Evolutionary conservation across 2,329 filamentous ascomycete species (phyloP).

Genomic region (Colletotrichum orbiculare): DNA sequence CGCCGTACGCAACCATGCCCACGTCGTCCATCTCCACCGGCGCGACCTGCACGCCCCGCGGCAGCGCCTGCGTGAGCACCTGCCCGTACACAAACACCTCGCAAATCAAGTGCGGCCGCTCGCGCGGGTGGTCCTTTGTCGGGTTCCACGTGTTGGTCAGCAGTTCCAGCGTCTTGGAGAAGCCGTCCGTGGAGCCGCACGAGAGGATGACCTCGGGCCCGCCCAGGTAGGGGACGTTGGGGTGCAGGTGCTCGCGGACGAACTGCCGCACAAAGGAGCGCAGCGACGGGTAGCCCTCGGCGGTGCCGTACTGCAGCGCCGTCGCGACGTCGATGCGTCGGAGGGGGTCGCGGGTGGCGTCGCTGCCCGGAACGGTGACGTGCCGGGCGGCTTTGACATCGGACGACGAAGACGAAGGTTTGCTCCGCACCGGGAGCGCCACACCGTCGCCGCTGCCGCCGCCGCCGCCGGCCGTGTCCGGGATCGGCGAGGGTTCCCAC

Average conservation of each 20-base stretch:
- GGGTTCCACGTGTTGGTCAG: slow-evolving; percentile 82
- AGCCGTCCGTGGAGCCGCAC: slow-evolving; percentile 86
- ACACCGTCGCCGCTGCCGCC: slow-evolving; percentile 48
- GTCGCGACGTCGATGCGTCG: slow-evolving; percentile 83
- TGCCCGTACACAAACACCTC: slow-evolving; percentile 87
- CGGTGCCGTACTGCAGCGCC: slow-evolving; percentile 88
- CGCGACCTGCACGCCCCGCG: slow-evolving; percentile 78
- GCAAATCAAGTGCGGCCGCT: slow-evolving; percentile 80
- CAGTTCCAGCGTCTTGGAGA: slow-evolving; percentile 80
- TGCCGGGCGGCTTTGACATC: slow-evolving; percentile 53
- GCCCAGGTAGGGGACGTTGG: slow-evolving; percentile 80
- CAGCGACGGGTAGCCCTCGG: slow-evolving; percentile 83
- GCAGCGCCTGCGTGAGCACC: slow-evolving; percentile 73
- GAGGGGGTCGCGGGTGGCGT: slow-evolving; percentile 64
- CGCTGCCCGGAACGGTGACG: slow-evolving; percentile 75
- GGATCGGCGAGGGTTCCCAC: slow-evolving; percentile 75
- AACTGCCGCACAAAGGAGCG: slow-evolving; percentile 84
- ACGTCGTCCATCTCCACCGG: slow-evolving; percentile 81
- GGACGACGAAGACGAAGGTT: background rate
- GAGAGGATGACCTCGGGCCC: slow-evolving; percentile 84
- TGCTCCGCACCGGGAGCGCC: slow-evolving; percentile 37
- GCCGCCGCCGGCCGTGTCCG: slow-evolving; percentile 45
- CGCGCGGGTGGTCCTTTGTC: slow-evolving; percentile 71
- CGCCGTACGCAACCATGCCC: slow-evolving; percentile 81
- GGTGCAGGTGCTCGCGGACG: slow-evolving; percentile 79